Base-by-base conservation (phyloP, 495 filamentous ascomycete species). In the Cercophora scortea region DNA sequence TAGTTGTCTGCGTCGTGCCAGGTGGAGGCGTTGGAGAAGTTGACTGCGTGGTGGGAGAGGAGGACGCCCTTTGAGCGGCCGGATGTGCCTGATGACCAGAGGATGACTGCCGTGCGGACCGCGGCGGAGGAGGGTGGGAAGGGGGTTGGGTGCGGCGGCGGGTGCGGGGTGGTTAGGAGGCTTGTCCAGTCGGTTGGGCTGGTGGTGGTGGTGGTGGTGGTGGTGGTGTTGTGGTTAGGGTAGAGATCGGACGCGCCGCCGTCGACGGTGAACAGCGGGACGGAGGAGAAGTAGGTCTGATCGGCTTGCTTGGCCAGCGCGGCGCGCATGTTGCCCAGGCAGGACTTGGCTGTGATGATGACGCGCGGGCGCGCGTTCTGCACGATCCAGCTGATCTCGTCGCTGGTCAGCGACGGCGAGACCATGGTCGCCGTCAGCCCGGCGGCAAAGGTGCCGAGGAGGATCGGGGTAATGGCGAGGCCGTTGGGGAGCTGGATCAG, bases 1-100 rank as follows among this genome's bases (percentile, higher is more conserved):
- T 62, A 58, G 47, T 50, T 63, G 47, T 63, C 58, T 74, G 67
- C 64, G 58, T 69, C 60, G 52, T 64, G 61, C 63, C 65, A 62
- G 40, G 66, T 49, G 8, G 56, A 56, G 32, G 66, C 61, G 25
- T 46, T 42, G 34, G 53, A 53, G 25, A 58, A 65, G 55, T 65
- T 67, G 42, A 67, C 52, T 1, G 64, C 59, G 56, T 73, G 70
- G 62, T 93, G 89, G 4, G 84, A 86, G 49, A 92, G 67, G 33
- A 87, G 73, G 2, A 93, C 88, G 54, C 88, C 88, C 67, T 93
- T 93, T 17, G 88, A 89, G 41, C 81, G 74, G 16, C 88, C 89
- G 0, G 88, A 92, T 3, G 88, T 93, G 4, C 88, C 88, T 4
- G 85, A 89, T 10, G 89, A 91, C 73, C 90, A 93, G 68, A 91